A percentile compares a stretch with the other conserved stretches of the same genome.
Evolutionary conservation across 2,329 filamentous ascomycete genomes (phyloP).

Genomic region (Penicillium sp.): DNA sequence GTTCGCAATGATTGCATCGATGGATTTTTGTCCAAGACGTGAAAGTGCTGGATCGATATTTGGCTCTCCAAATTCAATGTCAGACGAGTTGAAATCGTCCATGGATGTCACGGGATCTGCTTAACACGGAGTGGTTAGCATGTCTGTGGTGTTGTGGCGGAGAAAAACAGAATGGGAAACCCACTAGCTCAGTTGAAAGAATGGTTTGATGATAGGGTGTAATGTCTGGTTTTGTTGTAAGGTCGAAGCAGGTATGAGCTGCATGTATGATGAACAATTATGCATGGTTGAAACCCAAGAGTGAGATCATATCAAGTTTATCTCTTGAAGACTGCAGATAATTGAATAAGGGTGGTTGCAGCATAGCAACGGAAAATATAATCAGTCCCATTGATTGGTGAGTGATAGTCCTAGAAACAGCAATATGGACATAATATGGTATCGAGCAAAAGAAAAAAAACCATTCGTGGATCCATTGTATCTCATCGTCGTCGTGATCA

Average conservation of each 20-base stretch:
- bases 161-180: no score
- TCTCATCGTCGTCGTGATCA: constrained; percentile 13
- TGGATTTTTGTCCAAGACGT: no score
- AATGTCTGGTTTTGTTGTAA: no score
- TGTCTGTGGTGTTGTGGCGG: no score
- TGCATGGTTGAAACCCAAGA: neutral
- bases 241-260: neutral
- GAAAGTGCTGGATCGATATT: no score
- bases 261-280: neutral
- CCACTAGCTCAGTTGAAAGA: no score
- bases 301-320: neutral
- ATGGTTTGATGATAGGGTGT: no score
- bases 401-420: neutral
- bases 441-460: constrained; percentile 6
- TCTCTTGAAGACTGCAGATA: neutral
- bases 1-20: no score
- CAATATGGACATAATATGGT: constrained; percentile 2
- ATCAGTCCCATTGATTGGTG: neutral
- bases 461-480: constrained; percentile 6
- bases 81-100: no score
- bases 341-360: neutral
- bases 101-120: no score
- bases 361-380: neutral
- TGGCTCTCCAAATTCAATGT: no score
- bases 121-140: no score